Base-by-base conservation (phyloP, 2,329 filamentous ascomycete species). In the Dothideomycetidae sp. region DNA sequence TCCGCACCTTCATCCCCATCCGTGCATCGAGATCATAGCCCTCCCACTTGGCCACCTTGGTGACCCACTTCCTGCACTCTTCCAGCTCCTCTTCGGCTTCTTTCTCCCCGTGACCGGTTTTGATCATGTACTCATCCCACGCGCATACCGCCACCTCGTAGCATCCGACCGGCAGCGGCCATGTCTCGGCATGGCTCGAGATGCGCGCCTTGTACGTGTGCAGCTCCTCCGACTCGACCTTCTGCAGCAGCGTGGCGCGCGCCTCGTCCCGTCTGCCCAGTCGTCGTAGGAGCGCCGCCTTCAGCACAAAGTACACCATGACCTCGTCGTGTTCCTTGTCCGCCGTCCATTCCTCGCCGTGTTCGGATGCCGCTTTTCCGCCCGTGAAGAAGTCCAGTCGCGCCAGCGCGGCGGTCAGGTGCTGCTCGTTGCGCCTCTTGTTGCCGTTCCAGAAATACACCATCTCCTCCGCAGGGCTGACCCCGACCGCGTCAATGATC, bases 371-470 rank as follows among this genome's bases (percentile, higher is more conserved):
- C 55, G 44, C 4, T 60, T 62, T 1, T 71, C 73, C 33, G 17
- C 10, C n/a, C 10, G 9, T 23, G 19, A 73, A 76, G 60, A 84
- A 93, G 0, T 65, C 62, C 9, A 93, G 59, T n/a, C 70, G 68
- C 1, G 54, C 58, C 26, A 83, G 54, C 0, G 75, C 81, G 29
- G 65, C 60, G 33, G 78, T 63, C 10, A 93, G 63, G 42, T 88
- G 71, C 0, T 61, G 60, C 1, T 60, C 49, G 2, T 70, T 64
- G 82, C 93, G 92, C 38, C 84, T 75, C 58, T 82, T 88, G 48
- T 74, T 75, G 1, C 86, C 88, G 51, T 83, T 86, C 86, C 86
- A 96, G 49, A 96, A 75, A 55, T 88, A 93, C 10, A 81, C 77
- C 80, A 96, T 93, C 62, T 96, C 90, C 50, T 85, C 73, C 1